Conservation (phyloP, 1,284 basidiomycete species). For the Cryptococcus sp. region DNA sequence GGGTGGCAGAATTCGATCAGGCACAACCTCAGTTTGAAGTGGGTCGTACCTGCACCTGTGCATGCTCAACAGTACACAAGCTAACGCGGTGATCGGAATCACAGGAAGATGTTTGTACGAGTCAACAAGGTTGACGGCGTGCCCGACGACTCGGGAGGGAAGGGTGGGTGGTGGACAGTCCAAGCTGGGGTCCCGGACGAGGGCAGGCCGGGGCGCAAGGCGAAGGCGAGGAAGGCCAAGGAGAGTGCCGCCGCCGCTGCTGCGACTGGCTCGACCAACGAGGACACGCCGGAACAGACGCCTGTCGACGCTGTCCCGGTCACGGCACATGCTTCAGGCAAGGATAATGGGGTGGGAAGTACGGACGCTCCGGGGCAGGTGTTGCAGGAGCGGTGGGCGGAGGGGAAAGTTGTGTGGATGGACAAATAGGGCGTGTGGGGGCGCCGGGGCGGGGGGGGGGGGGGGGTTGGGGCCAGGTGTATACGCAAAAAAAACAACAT, state of each 20-base stretch:
- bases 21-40: constrained; percentile 50
- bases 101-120: constrained; percentile 50
- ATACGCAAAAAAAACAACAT: no score
- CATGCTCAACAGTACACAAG: neutral
- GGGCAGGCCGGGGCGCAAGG: constrained; percentile 47
- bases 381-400: no score
- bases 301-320: no score
- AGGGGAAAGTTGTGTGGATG: no score
- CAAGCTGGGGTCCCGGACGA: constrained; percentile 48
- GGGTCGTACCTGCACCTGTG: constrained; percentile 18
- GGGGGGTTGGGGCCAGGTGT: no score
- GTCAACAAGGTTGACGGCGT: constrained; percentile 46
- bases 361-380: no score
- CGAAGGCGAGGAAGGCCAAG: constrained; percentile 34
- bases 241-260: neutral
- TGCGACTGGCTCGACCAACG: no score
- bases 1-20: constrained; percentile 51
- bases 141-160: constrained; percentile 44
- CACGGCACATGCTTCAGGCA: no score
- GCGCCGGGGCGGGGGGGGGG: no score
- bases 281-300: no score
- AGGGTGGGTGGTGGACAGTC: constrained; percentile 52
- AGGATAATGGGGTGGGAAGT: no score
- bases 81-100: neutral
- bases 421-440: no score